Base-by-base conservation (phyloP, 1,284 basidiomycete genomes). In the Rhodofomes roseus region DNA sequence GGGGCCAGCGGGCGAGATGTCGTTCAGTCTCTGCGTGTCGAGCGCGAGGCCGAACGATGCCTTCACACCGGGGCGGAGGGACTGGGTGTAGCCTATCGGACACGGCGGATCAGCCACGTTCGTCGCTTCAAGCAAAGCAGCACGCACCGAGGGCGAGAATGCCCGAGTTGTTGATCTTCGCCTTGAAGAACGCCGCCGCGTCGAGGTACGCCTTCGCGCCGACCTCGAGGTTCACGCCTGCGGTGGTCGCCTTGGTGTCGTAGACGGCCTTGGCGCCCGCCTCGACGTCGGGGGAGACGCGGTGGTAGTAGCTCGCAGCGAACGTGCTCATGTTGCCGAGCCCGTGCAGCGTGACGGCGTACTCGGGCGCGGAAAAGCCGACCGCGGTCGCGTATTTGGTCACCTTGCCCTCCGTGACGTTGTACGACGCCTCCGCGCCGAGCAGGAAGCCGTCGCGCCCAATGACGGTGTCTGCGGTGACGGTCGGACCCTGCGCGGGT, bases 231-330 rank as follows among this genome's bases (percentile, higher is more conserved):
- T 85, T 86, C 74, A 98, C 93, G 77, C 90, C 89, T 65, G 89
- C 86, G 66, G 92, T 87, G 68, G 93, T 90, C 60, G 90, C 83
- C 82, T 97, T 96, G 77, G 91, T 86, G 81, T 98, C 95, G 79
- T 97, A 99, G 75, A 96, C 87, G 58, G 96, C 95, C 85, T 96
- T 96, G 70, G 96, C 96, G 76, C 95, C 96, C 65, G 95, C 97
- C 83, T 99, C 96, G 63, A 98, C 95, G 74, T 98, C 96, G 69
- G 79, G 74, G 76, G 84, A 92, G 73, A 99, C 96, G 69, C 92
- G 92, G 87, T 99, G 97, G 85, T 98, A 99, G 87, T 98, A 99
- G 77, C 91, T 94, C 68, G 96, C 97, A 63, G 91, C 85, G 84
- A 95, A 98, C 71, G 90, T 90, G 72, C 90, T 92, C 75, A 98